Percentiles rank a stretch among this genome's conserved stretches.
phyloP scores from a whole-genome alignment of 306 rosid species.

The Benincasa hispida region DNA sequence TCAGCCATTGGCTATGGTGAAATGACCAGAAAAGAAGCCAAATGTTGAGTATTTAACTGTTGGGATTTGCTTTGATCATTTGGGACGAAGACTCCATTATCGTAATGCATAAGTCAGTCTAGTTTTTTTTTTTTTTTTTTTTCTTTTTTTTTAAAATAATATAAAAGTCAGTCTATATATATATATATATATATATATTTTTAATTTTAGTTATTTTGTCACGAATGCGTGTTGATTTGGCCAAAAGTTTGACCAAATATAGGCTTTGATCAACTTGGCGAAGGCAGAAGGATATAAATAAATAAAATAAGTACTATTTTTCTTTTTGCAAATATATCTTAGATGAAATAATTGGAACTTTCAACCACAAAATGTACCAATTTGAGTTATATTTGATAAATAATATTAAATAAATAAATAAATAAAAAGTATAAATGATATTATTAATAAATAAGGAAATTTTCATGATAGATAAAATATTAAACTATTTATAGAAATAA shows the following conservation, averaged over 20 bases:
- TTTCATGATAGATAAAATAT: too few relatives aligned
- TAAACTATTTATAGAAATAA: too few relatives aligned
- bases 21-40: background rate
- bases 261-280: background rate
- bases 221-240: conserved; percentile 2
- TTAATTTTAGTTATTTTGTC: background rate
- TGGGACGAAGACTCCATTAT: background rate
- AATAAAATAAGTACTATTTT: too few relatives aligned
- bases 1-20: conserved; percentile 12
- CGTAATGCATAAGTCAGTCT: background rate
- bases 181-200: too few relatives aligned
- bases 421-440: too few relatives aligned
- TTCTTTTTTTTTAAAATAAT: background rate
- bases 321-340: too few relatives aligned
- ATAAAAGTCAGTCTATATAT: background rate
- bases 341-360: too few relatives aligned
- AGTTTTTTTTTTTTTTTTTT: background rate
- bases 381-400: too few relatives aligned
- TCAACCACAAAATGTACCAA: too few relatives aligned
- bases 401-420: too few relatives aligned
- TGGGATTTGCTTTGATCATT: background rate
- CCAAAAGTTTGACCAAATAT: background rate
- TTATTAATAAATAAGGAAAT: too few relatives aligned
- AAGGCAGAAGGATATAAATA: background rate
- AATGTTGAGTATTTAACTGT: background rate